A percentile compares a stretch with the other conserved stretches of the same genome.
phyloP scores from a whole-genome alignment of 164 flowering plant genomes.

The Taxillus chinensis region DNA sequence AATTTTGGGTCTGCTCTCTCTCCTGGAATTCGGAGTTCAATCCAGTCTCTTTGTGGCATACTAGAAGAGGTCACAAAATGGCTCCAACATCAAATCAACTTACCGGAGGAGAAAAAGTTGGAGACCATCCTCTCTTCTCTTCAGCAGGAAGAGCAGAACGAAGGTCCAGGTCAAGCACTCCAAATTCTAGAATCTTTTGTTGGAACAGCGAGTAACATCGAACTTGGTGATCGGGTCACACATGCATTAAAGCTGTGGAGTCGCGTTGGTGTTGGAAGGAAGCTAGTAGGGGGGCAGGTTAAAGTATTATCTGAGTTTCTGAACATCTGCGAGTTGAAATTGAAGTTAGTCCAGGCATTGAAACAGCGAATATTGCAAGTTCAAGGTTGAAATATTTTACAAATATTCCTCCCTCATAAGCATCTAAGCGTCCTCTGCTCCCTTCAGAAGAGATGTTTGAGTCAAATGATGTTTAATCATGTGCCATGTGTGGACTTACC shows the following conservation, averaged over 20 bases:
- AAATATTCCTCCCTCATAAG: too few relatives aligned
- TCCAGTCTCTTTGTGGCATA: conserved; percentile 24
- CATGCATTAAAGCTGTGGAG: conserved; percentile 48
- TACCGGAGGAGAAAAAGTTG: conserved; percentile 32
- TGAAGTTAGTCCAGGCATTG: conserved; percentile 31
- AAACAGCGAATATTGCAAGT: conserved; percentile 26
- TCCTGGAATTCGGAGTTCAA: conserved; percentile 31
- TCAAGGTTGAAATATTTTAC: conserved; percentile 13
- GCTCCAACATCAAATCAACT: conserved; percentile 34
- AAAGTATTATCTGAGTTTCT: conserved; percentile 34
- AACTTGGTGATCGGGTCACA: conserved; percentile 38
- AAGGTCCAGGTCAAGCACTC: conserved; percentile 58
- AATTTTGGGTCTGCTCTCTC: conserved; percentile 23
- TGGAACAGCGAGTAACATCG: conserved; percentile 22
- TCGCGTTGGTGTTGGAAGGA: conserved; percentile 42
- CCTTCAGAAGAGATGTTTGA: too few relatives aligned
- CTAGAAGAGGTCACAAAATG: conserved; percentile 45
- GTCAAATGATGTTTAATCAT: too few relatives aligned
- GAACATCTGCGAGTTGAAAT: conserved; percentile 44
- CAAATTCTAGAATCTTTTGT: conserved; percentile 25
- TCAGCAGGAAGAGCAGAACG: conserved; percentile 16
- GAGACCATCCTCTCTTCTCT: conserved; percentile 35
- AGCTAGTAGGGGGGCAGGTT: conserved; percentile 32
- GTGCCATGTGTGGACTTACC: too few relatives aligned
- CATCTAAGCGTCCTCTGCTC: too few relatives aligned